Conservation (phyloP, 768 basidiomycete genomes). For the Erythrobasidium yunnanense region DNA sequence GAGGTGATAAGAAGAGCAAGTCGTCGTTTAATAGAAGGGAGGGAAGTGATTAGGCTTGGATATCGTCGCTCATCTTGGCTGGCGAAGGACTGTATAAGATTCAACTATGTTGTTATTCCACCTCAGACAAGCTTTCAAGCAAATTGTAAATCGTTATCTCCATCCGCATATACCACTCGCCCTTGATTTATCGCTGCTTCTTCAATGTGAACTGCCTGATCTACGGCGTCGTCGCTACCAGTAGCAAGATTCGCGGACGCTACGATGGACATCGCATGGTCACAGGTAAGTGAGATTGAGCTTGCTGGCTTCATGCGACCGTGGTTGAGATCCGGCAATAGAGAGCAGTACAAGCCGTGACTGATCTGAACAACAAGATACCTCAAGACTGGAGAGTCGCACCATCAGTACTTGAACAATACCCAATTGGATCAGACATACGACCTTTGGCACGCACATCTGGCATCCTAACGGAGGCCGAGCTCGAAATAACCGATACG, state of each 20-base stretch:
- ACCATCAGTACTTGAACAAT: background rate
- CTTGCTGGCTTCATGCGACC: background rate
- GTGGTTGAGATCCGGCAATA: background rate
- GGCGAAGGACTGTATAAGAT: no score
- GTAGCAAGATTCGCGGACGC: no score
- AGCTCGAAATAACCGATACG: background rate
- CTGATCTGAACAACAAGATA: background rate
- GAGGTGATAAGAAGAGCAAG: slow-evolving; percentile 69
- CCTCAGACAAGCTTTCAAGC: no score
- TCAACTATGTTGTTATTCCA: no score
- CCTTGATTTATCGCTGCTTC: no score
- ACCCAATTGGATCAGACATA: background rate
- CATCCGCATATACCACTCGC: no score
- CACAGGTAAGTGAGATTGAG: background rate
- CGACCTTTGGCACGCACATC: background rate
- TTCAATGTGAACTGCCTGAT: no score
- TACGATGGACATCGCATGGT: background rate
- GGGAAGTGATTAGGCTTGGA: background rate
- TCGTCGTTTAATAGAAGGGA: background rate
- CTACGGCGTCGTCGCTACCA: no score
- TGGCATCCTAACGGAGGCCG: background rate
- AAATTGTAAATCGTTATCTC: no score
- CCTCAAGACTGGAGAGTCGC: background rate
- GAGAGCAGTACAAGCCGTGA: background rate
- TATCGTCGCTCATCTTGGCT: no score